A percentile compares a stretch with the other conserved stretches of the same genome.
phyloP scores from a whole-genome alignment of 768 basidiomycete species.

The Coprinellus micaceus region DNA sequence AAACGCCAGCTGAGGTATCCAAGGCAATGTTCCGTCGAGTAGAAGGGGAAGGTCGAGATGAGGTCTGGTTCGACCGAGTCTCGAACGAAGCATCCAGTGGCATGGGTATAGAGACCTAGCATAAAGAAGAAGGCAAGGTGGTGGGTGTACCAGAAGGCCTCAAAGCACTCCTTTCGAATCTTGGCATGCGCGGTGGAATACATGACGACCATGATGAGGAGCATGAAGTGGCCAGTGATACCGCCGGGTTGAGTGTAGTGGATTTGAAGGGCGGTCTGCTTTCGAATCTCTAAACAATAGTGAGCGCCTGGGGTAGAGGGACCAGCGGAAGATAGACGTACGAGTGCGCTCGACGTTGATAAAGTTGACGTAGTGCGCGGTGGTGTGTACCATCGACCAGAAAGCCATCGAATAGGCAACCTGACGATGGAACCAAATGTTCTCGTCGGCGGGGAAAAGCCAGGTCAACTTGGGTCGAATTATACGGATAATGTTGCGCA shows the following conservation, averaged over 20 bases:
- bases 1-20: constrained; percentile 91
- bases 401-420: constrained; percentile 94
- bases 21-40: constrained; percentile 80
- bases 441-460: constrained; percentile 90
- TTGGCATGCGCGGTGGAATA: constrained; percentile 89
- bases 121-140: constrained; percentile 95
- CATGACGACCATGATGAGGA: constrained; percentile 89
- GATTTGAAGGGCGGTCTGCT: constrained; percentile 72
- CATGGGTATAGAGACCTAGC: constrained; percentile 85
- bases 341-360: constrained; percentile 87
- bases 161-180: constrained; percentile 86
- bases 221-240: constrained; percentile 95
- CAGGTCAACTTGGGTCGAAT: constrained; percentile 78
- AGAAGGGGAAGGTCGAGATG: constrained; percentile 76
- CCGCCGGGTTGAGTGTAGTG: constrained; percentile 88
- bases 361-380: constrained; percentile 92
- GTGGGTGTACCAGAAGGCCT: constrained; percentile 97
- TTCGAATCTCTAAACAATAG: constrained; percentile 63
- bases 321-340: constrained; percentile 34
- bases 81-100: constrained; percentile 93
- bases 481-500: constrained; percentile 83
- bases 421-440: constrained; percentile 94
- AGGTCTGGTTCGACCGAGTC: constrained; percentile 74
- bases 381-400: constrained; percentile 90
- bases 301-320: not conserved